Evolutionary conservation across 192 early-diverging fungal genomes (phyloP), one percentile per base, ranked within the genome.

Genomic region (Chytriomyces sp.): DNA sequence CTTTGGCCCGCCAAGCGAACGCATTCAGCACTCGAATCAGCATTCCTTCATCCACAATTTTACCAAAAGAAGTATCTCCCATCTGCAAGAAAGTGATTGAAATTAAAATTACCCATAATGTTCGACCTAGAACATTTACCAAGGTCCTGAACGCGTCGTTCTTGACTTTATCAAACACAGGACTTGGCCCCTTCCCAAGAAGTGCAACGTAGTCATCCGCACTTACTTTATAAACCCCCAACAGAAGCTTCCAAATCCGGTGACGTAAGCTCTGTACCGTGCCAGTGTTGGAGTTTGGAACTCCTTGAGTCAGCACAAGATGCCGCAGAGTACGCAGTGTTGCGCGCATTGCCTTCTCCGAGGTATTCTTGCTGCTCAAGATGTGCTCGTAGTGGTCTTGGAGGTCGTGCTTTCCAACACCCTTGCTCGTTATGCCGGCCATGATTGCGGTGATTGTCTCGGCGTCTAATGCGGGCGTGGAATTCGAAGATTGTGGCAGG

Each of bases 71-170:
- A 31, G 78, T 77, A 80, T 98, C 93, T 1, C 68, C 68, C 49
- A 55, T 52, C 44, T 49, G 44, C 17, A 49, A 2, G 17, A 49
- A 22, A 49, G 44, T 49, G n/a, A n/a, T n/a, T n/a, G n/a, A n/a
- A n/a, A n/a, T n/a, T n/a, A n/a, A n/a, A n/a, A n/a, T n/a, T n/a
- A n/a, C n/a, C n/a, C n/a, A n/a, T n/a, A n/a, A n/a, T n/a, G n/a
- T n/a, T n/a, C n/a, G n/a, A n/a, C n/a, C n/a, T n/a, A n/a, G n/a
- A 14, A n/a, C 44, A 2, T 87, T 94, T 0, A 90, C 85, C 77
- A 94, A 77, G 2, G 94, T 94, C 36, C 93, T 75, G 75, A 95
- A 94, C 0, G 93, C 90, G 75, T 98, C 96, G 76, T 98, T 94
- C 67, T 90, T 82, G 73, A 98, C 92, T 76, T 95, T 94, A 56